Conservation (phyloP, 129 eudicot species). For the Pseudognaphalium luteoalbum region DNA sequence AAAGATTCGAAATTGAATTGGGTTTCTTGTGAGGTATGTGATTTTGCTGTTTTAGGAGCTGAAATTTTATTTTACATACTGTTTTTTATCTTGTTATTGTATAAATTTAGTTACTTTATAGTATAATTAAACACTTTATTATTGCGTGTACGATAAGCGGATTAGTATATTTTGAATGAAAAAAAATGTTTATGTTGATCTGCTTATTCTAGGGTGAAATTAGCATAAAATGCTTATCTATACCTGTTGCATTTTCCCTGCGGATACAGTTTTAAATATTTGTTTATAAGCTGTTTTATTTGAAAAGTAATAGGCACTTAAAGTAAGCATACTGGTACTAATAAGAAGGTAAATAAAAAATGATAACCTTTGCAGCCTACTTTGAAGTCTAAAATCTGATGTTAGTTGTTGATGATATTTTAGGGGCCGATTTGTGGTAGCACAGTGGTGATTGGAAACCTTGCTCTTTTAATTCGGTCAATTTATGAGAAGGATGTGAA, state of each 20-base stretch:
- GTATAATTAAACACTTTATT: no score
- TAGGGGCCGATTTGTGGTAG: slow-evolving; percentile 27
- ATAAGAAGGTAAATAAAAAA: neutral
- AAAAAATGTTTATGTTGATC: neutral
- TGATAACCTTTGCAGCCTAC: neutral
- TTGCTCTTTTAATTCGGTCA: slow-evolving; percentile 29
- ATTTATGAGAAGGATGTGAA: slow-evolving; percentile 24
- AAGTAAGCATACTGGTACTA: neutral
- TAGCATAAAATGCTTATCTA: neutral
- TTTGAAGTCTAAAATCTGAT: neutral
- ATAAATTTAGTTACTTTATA: no score
- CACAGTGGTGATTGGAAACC: slow-evolving; percentile 29
- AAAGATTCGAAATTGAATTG: neutral
- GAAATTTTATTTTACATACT: neutral
- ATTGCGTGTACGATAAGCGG: neutral
- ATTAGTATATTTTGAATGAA: neutral
- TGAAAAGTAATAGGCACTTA: neutral
- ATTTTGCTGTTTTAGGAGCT: neutral
- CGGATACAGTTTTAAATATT: neutral
- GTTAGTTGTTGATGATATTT: neutral
- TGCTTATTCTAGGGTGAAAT: neutral
- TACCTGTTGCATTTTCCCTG: neutral
- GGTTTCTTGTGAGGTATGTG: slow-evolving; percentile 25
- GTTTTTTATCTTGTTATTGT: neutral
- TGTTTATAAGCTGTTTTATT: no score